Base-by-base conservation (phyloP, 176 grass and related monocot genomes). In the Hyparrhenia diplandra region DNA sequence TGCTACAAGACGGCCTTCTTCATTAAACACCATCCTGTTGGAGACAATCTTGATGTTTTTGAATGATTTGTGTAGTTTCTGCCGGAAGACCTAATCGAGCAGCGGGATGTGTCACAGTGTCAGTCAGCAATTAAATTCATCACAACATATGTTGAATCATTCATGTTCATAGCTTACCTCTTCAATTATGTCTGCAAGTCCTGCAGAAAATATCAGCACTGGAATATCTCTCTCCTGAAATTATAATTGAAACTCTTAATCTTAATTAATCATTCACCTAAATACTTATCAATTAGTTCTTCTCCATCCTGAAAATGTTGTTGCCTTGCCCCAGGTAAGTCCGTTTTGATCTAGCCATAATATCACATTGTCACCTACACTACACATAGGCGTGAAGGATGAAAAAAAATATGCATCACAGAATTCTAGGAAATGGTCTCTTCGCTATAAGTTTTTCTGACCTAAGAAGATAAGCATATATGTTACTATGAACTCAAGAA, bases 171-270 rank as follows among this genome's bases (percentile, higher is more conserved):
- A 78, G 47, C 78, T 76, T 72, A 95, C 95, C 90, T 98, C 95
- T 82, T 95, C 95, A 78, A 98, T 98, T 55, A 94, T 92, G 78
- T 94, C 92, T 75, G 92, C 92, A 71, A 98, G 95, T 73, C 95
- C 95, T 85, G 95, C 95, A 81, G 95, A 98, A 94, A 98, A 98
- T 69, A 98, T 77, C 32, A 98, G 31, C 20, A 94, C 78, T 79
- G 95, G 92, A 69, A 98, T 89, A 66, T 86, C 95, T 89, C 76
- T 89, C 82, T 87, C 88, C 95, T 98, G 84, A 86, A 85, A 64
- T 78, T 72, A 73, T 14, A 84, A 52, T 80, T 75, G 39, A 57
- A 36, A 87, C 55, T 24, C 40, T 37, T 17, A 34, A 39, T 24
- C 34, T 37, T 21, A 28, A 39, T 88, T 58, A 81, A 16, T 70